These are phyloP conservation scores for Leucogyrophana mollusca DNA, from an alignment of 768 basidiomycete species.

Conservation along the genomic window DNA sequence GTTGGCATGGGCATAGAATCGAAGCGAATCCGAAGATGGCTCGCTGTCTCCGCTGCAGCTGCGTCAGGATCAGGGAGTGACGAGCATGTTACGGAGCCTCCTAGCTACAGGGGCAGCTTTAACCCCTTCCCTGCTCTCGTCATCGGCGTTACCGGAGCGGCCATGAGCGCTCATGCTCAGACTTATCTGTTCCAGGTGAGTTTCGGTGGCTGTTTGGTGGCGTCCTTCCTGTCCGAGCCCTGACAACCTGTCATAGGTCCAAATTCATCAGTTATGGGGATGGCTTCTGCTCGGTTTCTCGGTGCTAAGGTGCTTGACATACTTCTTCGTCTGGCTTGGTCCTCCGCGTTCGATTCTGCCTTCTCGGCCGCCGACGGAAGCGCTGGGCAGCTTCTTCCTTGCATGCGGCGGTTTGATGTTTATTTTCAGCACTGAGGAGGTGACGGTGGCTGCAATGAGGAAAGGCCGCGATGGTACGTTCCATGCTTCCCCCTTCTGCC, in stretches of 20 bases:
- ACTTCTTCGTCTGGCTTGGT: slow-evolving; percentile 90
- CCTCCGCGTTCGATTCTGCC: slow-evolving; percentile 86
- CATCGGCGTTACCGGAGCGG: slow-evolving; percentile 90
- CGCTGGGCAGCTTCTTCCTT: slow-evolving; percentile 82
- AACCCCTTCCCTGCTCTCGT: slow-evolving; percentile 93
- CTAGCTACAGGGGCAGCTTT: slow-evolving; percentile 74
- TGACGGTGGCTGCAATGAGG: slow-evolving; percentile 90
- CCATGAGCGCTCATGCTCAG: slow-evolving; percentile 92
- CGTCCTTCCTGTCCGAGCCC: slow-evolving; percentile 3
- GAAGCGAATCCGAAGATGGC: slow-evolving; percentile 66
- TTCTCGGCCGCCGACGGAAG: slow-evolving; percentile 91
- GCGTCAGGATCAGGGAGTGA: slow-evolving; percentile 22
- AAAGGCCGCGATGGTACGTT: slow-evolving; percentile 76
- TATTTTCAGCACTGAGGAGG: slow-evolving; percentile 86
- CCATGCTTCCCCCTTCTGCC: background rate
- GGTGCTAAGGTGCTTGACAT: slow-evolving; percentile 81
- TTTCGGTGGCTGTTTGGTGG: background rate
- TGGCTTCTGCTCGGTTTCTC: slow-evolving; percentile 78
- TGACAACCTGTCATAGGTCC: slow-evolving; percentile 47
- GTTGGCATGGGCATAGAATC: slow-evolving; percentile 90
- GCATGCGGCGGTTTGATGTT: slow-evolving; percentile 88
- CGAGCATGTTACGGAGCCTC: slow-evolving; percentile 55
- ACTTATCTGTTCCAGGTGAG: slow-evolving; percentile 82
- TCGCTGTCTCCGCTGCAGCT: slow-evolving; percentile 57
- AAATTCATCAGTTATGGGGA: slow-evolving; percentile 92